Base-by-base conservation (phyloP, 768 basidiomycete genomes). In the Auricularia cornea region DNA sequence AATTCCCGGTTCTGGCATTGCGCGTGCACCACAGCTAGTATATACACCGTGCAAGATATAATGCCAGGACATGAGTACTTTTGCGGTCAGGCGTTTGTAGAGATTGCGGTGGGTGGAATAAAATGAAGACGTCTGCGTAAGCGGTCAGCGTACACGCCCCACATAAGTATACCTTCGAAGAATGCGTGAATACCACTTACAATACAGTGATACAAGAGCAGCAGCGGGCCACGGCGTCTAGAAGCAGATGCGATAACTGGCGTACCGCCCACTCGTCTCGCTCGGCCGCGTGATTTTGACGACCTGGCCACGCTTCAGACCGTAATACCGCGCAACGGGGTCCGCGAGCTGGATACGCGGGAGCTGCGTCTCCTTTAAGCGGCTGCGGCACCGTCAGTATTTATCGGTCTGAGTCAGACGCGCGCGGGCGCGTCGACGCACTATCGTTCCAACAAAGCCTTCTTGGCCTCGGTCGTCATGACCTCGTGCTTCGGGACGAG, bases 301-400 rank as follows among this genome's bases (percentile, higher is more conserved):
- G 57, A 99, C 97, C 74, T 96, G 93, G 30, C 96, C 95, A 59
- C 97, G 85, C 69, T 87, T 84, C 63, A 99, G 84, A 60, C 97
- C 97, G 78, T 98, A 99, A 75, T 99, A 98, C 64, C 95, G 86
- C 48, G 97, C 94, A n/a, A 99, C 96, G 11, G 97, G 97, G 75
- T 99, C 97, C 30, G 89, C 87, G 51, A 97, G 76, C 76, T 98
- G 95, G 66, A 99, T 98, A 28, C 97, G 91, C 59, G 97, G 97
- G 62, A 99, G 81, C 71, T 99, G 97, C 1, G 96, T 98, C 72
- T 98, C 97, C 75, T 96, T 96, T 63, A 99, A 78, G 66, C 97
- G 96, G 77, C 96, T 99, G 69, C 28, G 41, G 29, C 61, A 64
- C 48, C 2, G 62, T 59, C 35, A 61, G 40, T 65, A 59, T 68